A percentile compares a stretch with the other conserved stretches of the same genome.
These are phyloP conservation scores for Globisporangium uncinulatum DNA, from an alignment of 352 stramenopile species.

Conservation along the genomic window DNA sequence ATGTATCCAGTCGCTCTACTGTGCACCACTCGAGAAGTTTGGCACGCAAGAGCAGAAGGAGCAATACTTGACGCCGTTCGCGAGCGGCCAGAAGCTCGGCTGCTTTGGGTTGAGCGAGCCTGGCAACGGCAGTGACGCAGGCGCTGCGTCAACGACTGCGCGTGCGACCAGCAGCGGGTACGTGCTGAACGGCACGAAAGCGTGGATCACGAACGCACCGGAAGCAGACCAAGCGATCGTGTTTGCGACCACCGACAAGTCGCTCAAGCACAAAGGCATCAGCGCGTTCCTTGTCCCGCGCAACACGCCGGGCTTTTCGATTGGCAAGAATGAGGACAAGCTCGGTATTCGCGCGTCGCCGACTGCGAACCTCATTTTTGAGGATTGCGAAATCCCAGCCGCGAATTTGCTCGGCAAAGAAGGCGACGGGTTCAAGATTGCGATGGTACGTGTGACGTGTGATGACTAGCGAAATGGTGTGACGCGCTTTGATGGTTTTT, in stretches of 20 bases:
- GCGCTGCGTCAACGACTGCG: conserved; percentile 92
- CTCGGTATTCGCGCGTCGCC: conserved; percentile 95
- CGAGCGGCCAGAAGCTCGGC: conserved; percentile 87
- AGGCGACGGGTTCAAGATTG: conserved; percentile 89
- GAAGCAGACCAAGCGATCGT: conserved; percentile 92
- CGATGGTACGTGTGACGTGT: conserved; percentile 28
- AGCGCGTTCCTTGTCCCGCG: conserved; percentile 95
- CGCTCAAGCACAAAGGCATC: conserved; percentile 94
- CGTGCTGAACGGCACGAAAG: conserved; percentile 96
- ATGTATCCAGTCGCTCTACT: conserved; percentile 90
- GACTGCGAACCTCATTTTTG: conserved; percentile 96
- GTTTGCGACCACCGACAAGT: conserved; percentile 97
- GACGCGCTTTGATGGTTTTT: neutral
- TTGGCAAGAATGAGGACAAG: conserved; percentile 98
- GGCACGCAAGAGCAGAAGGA: conserved; percentile 91
- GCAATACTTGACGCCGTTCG: conserved; percentile 86
- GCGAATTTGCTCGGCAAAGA: conserved; percentile 79
- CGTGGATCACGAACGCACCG: conserved; percentile 96
- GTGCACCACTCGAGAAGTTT: conserved; percentile 92
- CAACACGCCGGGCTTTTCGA: conserved; percentile 88
- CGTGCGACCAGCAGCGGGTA: conserved; percentile 82
- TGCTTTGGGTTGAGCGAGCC: conserved; percentile 94
- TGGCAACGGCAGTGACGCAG: conserved; percentile 93
- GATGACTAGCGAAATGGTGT: neutral
- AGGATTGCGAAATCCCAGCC: conserved; percentile 91